phyloP scores from a whole-genome alignment of 2,329 filamentous ascomycete genomes.

The Aspergillus sp. region DNA sequence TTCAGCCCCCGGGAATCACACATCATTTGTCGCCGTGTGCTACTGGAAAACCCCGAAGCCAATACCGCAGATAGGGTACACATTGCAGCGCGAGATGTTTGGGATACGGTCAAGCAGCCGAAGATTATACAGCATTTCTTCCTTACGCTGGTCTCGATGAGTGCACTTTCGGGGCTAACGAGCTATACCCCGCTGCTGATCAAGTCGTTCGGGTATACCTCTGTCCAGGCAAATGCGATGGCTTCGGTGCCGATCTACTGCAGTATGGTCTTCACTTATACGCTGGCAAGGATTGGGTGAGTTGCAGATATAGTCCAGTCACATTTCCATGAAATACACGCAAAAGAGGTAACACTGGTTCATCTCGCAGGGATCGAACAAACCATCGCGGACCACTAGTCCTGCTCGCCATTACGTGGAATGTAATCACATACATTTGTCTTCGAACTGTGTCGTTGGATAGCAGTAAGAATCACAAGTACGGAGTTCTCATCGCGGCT shows the following conservation, averaged over 20 bases:
- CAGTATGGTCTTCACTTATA: background rate
- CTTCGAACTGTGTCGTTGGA: background rate
- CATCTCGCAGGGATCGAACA: background rate
- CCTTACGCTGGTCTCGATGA: background rate
- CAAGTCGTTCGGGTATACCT: background rate
- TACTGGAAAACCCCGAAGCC: background rate
- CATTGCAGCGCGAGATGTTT: background rate
- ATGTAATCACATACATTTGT: background rate
- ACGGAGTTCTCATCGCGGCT: background rate
- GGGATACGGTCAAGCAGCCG: background rate
- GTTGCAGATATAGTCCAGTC: background rate
- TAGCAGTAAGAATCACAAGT: background rate
- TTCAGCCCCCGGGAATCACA: background rate
- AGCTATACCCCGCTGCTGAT: background rate
- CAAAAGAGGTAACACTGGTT: background rate
- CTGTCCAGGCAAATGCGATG: background rate
- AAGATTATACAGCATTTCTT: background rate
- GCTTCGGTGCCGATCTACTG: background rate
- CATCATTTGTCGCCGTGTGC: background rate
- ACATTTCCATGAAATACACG: too few species aligned
- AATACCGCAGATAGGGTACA: background rate
- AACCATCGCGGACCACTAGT: background rate
- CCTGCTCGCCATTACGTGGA: background rate
- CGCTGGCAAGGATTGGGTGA: background rate
- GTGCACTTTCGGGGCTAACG: background rate